phyloP scores from a whole-genome alignment of 176 grass and related monocot species.

The Guadua angustifolia region DNA sequence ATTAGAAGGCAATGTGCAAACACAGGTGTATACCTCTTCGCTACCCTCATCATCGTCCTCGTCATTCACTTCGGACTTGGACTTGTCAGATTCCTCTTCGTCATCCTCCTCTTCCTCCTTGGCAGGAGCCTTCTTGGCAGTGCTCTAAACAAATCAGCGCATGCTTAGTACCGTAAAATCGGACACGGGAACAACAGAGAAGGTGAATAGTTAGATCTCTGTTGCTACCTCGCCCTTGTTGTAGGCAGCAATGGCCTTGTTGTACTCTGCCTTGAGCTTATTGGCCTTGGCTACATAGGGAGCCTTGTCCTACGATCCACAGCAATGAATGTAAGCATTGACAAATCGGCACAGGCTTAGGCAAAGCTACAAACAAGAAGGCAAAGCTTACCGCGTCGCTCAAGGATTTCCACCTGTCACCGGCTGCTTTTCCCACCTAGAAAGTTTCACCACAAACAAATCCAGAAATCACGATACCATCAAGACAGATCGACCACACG shows the following conservation, averaged over 20 bases:
- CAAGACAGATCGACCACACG: background rate
- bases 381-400: constrained; percentile 65
- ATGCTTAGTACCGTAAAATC: background rate
- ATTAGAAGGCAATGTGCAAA: background rate
- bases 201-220: background rate
- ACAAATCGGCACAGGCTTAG: background rate
- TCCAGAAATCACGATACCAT: background rate
- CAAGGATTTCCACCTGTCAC: constrained; percentile 93
- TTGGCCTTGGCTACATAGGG: constrained; percentile 77
- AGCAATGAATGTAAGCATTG: background rate
- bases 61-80: constrained; percentile 86
- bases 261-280: constrained; percentile 71
- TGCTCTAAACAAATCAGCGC: constrained; percentile 24
- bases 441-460: background rate
- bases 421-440: constrained; percentile 90
- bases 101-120: constrained; percentile 70
- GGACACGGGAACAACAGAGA: accelerated
- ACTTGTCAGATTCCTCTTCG: constrained; percentile 95
- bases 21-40: constrained; percentile 57
- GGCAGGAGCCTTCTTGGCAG: constrained; percentile 50
- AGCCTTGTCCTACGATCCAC: constrained; percentile 69
- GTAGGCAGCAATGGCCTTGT: constrained; percentile 76
- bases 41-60: constrained; percentile 88
- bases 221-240: constrained; percentile 60
- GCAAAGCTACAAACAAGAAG: background rate